Percentiles rank a stretch among this genome's conserved stretches.
phyloP scores from a whole-genome alignment of 208 protist genomes.

The Angomonas ambiguus region DNA sequence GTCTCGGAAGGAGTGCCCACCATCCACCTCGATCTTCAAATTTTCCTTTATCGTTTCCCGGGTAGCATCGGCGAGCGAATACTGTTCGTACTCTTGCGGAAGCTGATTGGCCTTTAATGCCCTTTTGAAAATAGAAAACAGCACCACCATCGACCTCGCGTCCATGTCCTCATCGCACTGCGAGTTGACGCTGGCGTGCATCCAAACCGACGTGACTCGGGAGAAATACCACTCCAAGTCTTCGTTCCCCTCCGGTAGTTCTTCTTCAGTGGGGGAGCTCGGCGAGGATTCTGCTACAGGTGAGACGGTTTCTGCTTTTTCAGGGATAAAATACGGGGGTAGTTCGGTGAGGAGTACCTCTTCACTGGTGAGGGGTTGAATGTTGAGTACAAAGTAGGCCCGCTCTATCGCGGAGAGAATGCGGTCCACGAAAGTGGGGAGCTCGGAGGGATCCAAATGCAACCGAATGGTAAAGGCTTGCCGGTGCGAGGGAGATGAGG shows the following conservation, averaged over 20 bases:
- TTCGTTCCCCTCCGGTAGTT: constrained; percentile 2
- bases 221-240: constrained; percentile 37
- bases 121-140: constrained; percentile 40
- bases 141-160: constrained; percentile 51
- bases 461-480: neutral
- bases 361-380: constrained; percentile 52
- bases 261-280: neutral
- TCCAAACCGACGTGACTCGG: constrained; percentile 54
- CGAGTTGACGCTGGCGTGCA: constrained; percentile 30
- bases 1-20: constrained; percentile 9
- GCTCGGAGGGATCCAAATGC: constrained; percentile 15
- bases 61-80: neutral
- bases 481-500: neutral
- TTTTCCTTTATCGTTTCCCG: neutral
- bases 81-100: constrained; percentile 22
- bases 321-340: constrained; percentile 42
- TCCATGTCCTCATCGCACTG: constrained; percentile 68
- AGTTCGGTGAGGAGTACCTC: constrained; percentile 55
- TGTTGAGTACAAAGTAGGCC: constrained; percentile 44
- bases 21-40: neutral
- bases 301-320: neutral
- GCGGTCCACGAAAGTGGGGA: constrained; percentile 27
- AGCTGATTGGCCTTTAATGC: constrained; percentile 29
- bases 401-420: constrained; percentile 43
- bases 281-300: neutral